A percentile compares a stretch with the other conserved stretches of the same genome.
Conservation (phyloP, 306 rosid genomes). For the Malus orientalis region DNA sequence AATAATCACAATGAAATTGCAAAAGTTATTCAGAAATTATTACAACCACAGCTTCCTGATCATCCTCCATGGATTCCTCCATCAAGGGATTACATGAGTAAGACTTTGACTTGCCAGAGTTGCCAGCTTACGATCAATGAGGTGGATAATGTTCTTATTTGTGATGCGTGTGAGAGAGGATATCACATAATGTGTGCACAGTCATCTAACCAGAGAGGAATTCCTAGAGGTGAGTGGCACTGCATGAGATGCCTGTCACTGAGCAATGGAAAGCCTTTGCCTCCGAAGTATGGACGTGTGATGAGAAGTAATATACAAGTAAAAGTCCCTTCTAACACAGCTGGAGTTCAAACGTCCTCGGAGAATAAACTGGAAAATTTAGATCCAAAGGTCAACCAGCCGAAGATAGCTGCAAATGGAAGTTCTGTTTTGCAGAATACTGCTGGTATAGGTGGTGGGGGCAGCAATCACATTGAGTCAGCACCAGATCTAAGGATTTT, state of each 20-base stretch:
- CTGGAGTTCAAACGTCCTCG: conserved; percentile 4
- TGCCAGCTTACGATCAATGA: conserved; percentile 76
- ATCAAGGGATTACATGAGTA: conserved; percentile 96
- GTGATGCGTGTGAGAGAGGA: conserved; percentile 98
- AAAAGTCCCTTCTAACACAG: conserved; percentile 42
- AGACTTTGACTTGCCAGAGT: conserved; percentile 74
- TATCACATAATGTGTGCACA: conserved; percentile 79
- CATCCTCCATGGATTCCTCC: conserved; percentile 97
- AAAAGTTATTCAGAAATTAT: conserved; percentile 65
- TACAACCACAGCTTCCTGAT: conserved; percentile 75
- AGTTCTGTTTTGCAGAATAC: conserved; percentile 34
- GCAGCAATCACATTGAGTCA: conserved; percentile 26
- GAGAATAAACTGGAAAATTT: conserved; percentile 50
- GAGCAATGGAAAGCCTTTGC: conserved; percentile 91
- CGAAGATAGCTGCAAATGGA: conserved; percentile 39
- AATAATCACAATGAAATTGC: conserved; percentile 69
- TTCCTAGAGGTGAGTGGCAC: conserved; percentile 96
- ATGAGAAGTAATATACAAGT: conserved; percentile 78
- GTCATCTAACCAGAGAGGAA: conserved; percentile 64
- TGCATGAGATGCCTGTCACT: conserved; percentile 72
- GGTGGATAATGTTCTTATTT: conserved; percentile 78
- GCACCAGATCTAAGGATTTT: conserved; percentile 26
- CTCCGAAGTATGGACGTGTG: conserved; percentile 99
- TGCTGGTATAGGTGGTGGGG: conserved; percentile 21
- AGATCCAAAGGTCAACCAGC: conserved; percentile 50